Conservation (phyloP, 768 basidiomycete species). For the Pleurotus salmoneostramineus region DNA sequence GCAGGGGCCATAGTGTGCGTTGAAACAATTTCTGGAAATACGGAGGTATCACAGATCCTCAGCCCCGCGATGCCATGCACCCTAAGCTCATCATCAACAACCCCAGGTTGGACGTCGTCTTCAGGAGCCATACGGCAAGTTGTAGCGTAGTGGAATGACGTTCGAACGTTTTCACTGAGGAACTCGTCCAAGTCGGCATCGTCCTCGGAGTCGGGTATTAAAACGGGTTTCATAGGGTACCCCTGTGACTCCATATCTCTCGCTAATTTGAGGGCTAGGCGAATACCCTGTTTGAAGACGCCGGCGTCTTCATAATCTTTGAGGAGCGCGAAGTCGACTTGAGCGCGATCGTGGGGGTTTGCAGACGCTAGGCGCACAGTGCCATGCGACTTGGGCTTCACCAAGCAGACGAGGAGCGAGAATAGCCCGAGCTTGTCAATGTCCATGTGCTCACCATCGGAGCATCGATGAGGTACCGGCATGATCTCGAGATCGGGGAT, state of each 20-base stretch:
- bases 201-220: slow-evolving; percentile 14
- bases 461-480: background rate
- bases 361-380: background rate
- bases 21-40: slow-evolving; percentile 42
- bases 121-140: slow-evolving; percentile 46
- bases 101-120: slow-evolving; percentile 20
- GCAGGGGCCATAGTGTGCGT: slow-evolving; percentile 37
- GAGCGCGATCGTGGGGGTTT: background rate
- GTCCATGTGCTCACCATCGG: background rate
- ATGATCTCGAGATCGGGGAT: background rate
- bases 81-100: slow-evolving; percentile 18
- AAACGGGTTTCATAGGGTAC: background rate
- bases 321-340: background rate
- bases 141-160: slow-evolving; percentile 43
- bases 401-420: background rate
- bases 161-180: slow-evolving; percentile 37
- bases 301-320: background rate
- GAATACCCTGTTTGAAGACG: background rate
- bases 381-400: background rate
- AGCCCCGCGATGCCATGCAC: slow-evolving; percentile 35
- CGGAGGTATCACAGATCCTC: slow-evolving; percentile 44
- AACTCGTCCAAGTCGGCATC: slow-evolving; percentile 39
- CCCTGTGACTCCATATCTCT: background rate
- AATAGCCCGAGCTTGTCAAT: background rate
- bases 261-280: background rate